Base-by-base conservation (phyloP, 2,329 filamentous ascomycete species). In the Aspergillus phoenicis region DNA sequence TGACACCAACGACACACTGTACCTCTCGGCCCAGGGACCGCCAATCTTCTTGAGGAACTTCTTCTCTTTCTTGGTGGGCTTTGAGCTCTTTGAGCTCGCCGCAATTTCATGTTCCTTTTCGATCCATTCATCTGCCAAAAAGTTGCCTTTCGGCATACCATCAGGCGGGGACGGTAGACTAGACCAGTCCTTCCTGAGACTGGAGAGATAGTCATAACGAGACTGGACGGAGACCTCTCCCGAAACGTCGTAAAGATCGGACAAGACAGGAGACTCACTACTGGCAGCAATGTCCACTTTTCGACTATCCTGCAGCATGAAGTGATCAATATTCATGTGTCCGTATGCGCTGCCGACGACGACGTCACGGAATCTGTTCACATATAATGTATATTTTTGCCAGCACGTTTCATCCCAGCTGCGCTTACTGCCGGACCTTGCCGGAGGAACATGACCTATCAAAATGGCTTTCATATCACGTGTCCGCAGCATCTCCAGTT, bases 261-360 rank as follows among this genome's bases (percentile, higher is more conserved):
- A 30, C n/a, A 20, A 45, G 2, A 17, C 39, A 22, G n/a, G 30
- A n/a, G 52, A 36, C 8, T 49, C 49, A 8, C 74, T 68, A 2
- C 75, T 68, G 47, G 77, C 77, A 26, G 80, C 78, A 52, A 92
- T 83, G 62, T 90, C 83, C 57, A 97, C 83, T 0, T 96, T 85
- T 43, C 90, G 83, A 60, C 88, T 91, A 73, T 98, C 94, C 69
- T 97, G 91, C 15, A 99, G 80, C 71, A 98, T 85, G 77, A 99
- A 99, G 75, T 99, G 95, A 70, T 99, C 95, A 66, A 97, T 91
- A 72, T 99, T 99, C 95, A 99, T 98, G 74, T 99, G 95, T 1
- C 94, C 95, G 71, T 90, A 99, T 5, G 96, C 72, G 26, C 87
- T 87, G 11, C 86, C 87, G 20, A 93, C 84, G 20, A 99, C 84